Evolutionary conservation across 1,139 yeast species (phyloP).

Genomic region (Pichia norvegensis): DNA sequence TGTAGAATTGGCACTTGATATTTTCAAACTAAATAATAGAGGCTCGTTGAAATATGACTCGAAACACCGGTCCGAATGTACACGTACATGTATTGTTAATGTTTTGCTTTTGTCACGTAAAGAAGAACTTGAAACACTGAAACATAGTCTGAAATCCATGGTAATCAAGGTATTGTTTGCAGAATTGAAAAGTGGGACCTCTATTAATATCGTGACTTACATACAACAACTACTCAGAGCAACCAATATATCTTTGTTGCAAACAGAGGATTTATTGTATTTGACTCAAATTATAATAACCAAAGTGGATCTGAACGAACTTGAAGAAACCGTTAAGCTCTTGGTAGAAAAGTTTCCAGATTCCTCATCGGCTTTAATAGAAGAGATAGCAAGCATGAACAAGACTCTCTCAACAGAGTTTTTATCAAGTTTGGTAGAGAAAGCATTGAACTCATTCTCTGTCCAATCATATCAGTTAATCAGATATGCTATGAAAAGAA

Average conservation of each 20-base stretch:
- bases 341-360: constrained; percentile 16
- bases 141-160: constrained; percentile 11
- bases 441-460: constrained; percentile 8
- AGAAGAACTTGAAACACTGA: neutral
- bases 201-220: constrained; percentile 14
- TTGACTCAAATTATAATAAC: constrained; percentile 17
- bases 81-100: constrained; percentile 20
- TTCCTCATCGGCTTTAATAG: constrained; percentile 15
- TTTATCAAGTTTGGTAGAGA: constrained; percentile 20
- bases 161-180: constrained; percentile 17
- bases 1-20: constrained; percentile 5
- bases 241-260: constrained; percentile 7
- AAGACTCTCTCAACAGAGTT: constrained; percentile 23
- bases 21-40: constrained; percentile 22
- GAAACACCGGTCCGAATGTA: constrained; percentile 21
- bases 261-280: constrained; percentile 8
- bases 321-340: constrained; percentile 19
- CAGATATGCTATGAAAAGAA: constrained; percentile 20
- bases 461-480: constrained; percentile 9
- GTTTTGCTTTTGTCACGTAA: constrained; percentile 10
- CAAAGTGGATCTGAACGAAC: constrained; percentile 14
- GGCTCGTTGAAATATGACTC: constrained; percentile 18
- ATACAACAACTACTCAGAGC: constrained; percentile 19
- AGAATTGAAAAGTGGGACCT: constrained; percentile 10
- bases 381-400: constrained; percentile 20